Evolutionary conservation across 495 filamentous ascomycete genomes (phyloP).

Genomic region (Penicillium taxi): DNA sequence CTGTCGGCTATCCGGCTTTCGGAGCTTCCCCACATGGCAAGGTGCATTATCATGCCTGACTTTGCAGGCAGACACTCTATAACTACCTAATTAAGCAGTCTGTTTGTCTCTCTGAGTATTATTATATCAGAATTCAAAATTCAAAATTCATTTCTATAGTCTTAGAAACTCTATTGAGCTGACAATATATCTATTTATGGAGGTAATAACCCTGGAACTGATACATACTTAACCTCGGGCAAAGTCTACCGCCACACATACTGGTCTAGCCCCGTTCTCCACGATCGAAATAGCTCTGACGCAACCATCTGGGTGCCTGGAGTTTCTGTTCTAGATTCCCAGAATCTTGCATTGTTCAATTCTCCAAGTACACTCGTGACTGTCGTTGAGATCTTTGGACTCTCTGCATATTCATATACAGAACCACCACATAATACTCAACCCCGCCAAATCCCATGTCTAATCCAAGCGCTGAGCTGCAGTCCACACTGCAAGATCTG

Average conservation of each 20-base stretch:
- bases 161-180: no score
- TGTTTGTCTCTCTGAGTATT: no score
- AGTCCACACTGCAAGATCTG: constrained; percentile 39
- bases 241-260: not conserved
- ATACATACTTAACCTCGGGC: not conserved
- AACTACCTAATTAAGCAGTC: no score
- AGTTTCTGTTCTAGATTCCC: constrained; percentile 9
- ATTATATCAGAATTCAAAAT: no score
- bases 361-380: not conserved
- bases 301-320: constrained; percentile 16
- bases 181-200: no score
- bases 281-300: constrained; percentile 23
- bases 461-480: constrained; percentile 28
- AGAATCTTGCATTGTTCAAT: not conserved
- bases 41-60: no score
- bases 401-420: constrained; percentile 2
- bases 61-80: no score
- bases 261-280: constrained; percentile 22
- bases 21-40: no score
- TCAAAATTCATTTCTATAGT: no score
- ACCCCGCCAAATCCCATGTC: constrained; percentile 11
- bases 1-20: no score
- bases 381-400: not conserved
- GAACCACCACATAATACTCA: not conserved
- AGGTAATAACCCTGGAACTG: no score